Evolutionary conservation across 306 rosid genomes (phyloP), one percentile per base, ranked within the genome.

Genomic region (Fagus crenata): DNA sequence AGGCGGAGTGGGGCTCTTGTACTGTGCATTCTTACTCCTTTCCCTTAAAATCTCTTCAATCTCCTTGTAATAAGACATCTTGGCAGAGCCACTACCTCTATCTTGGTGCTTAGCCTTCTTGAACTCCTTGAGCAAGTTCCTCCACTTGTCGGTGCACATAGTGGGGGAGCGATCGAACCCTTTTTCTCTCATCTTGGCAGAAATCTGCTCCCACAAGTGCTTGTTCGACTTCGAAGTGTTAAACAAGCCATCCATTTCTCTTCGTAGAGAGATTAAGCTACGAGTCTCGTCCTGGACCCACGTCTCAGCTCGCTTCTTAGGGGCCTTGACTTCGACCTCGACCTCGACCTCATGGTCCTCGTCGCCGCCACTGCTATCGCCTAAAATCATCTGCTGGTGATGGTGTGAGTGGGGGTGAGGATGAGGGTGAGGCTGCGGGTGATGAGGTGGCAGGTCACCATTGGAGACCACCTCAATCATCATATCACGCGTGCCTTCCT

Each of bases 231-330:
- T 95, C 0, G 98, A 92, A 31, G 98, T 88, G 69, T 95, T 95
- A 75, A 95, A 95, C 6, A 87, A 81, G 1, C 88, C 86, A 43
- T 95, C 99, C 88, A 91, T 88, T 63, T 87, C 97, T 3, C 97
- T 85, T 0, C 99, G 87, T 5, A 95, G 84, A 3, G 82, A 82
- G 54, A 95, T 95, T 17, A 95, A 78, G 53, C 84, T 88, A 3
- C 98, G 82, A 4, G 99, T 95, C 84, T 95, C 99, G 5, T 95
- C 99, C n/a, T 92, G 97, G 3, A 92, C 91, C 99, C 99, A 95
- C 0, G 97, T 91, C 83, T 95, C 99, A 0, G 99, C 99, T 0
- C 99, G 92, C 80, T 95, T 95, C 87, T 95, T 95, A 12, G 99
- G 93, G 0, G 97, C 92, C 80, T 89, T 95, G 17, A 93, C 81